These are phyloP conservation scores for Neofusicoccum parvum DNA, from an alignment of 2,329 filamentous ascomycete genomes.

Conservation along the genomic window DNA sequence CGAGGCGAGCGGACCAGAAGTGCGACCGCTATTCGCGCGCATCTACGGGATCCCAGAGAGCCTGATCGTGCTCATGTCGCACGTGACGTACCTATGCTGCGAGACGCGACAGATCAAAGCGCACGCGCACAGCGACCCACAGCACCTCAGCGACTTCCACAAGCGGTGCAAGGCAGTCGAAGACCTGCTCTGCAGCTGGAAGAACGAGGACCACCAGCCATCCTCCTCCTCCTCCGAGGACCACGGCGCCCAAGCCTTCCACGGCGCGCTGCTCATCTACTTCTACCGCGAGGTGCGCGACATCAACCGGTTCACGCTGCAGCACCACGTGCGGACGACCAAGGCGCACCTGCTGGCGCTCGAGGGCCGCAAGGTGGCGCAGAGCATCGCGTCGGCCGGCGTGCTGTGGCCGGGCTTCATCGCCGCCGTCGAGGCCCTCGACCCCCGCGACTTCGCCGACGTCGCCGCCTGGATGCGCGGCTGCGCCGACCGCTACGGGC, in stretches of 20 bases:
- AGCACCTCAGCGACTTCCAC: background rate
- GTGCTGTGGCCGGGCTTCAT: conserved; percentile 10
- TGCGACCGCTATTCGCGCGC: background rate
- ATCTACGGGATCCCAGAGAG: conserved; percentile 11
- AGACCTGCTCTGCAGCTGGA: conserved; percentile 5
- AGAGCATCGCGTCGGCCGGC: conserved; percentile 1
- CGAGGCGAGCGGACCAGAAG: background rate
- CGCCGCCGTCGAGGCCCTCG: conserved; percentile 7
- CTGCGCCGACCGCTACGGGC: background rate
- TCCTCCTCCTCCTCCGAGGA: background rate
- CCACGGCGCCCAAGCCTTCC: conserved; percentile 5
- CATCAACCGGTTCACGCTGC: conserved; percentile 3
- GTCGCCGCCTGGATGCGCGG: background rate
- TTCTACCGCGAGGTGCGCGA: conserved; percentile 13
- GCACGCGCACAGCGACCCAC: background rate
- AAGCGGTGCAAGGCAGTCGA: conserved; percentile 7
- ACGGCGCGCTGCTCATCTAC: conserved; percentile 4
- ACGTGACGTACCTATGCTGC: conserved; percentile 5
- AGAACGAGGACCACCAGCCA: background rate
- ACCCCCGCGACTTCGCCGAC: background rate
- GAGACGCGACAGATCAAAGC: background rate
- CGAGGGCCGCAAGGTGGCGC: background rate
- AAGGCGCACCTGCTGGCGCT: conserved; percentile 3
- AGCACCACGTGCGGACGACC: background rate
- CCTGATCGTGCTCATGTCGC: conserved; percentile 4